Percentiles rank a stretch among this genome's conserved stretches.
Conservation (phyloP, 1,284 basidiomycete genomes). For the Leccinum pachyderme region DNA sequence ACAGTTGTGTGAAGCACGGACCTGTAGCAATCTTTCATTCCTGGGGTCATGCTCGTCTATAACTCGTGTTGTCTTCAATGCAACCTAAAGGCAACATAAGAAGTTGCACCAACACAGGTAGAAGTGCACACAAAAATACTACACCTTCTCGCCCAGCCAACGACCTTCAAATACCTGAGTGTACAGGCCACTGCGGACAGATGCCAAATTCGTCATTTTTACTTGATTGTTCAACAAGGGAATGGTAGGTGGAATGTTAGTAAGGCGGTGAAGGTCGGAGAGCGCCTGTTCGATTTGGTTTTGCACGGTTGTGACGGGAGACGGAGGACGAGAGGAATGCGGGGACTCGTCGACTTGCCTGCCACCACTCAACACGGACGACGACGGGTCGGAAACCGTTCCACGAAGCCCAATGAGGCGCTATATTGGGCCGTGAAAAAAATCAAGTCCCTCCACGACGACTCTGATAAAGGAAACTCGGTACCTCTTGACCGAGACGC, state of each 20-base stretch:
- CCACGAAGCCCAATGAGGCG: slow-evolving; percentile 27
- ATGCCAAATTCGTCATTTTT: slow-evolving; percentile 28
- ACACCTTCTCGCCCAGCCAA: slow-evolving; percentile 50
- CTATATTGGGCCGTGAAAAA: slow-evolving; percentile 23
- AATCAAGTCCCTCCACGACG: not conserved
- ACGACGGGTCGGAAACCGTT: not conserved
- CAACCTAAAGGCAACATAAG: slow-evolving; percentile 40
- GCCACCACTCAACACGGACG: slow-evolving; percentile 19
- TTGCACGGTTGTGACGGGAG: slow-evolving; percentile 35
- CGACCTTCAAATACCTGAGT: slow-evolving; percentile 51
- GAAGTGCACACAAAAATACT: not conserved
- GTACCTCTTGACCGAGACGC: slow-evolving; percentile 48
- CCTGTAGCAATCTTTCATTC: slow-evolving; percentile 36
- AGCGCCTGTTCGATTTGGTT: slow-evolving; percentile 42
- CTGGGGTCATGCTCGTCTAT: slow-evolving; percentile 41
- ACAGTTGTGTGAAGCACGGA: slow-evolving; percentile 5
- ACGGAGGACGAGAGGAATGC: slow-evolving; percentile 19
- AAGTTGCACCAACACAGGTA: not conserved
- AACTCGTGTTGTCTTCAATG: slow-evolving; percentile 50
- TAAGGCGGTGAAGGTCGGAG: slow-evolving; percentile 44
- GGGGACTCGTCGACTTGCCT: slow-evolving; percentile 27
- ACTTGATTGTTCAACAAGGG: slow-evolving; percentile 52
- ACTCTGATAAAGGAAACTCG: not conserved
- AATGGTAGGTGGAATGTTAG: slow-evolving; percentile 49
- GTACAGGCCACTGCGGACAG: slow-evolving; percentile 47